These are phyloP conservation scores for Fusarium sp. DNA, from an alignment of 2,329 filamentous ascomycete genomes.

Conservation along the genomic window DNA sequence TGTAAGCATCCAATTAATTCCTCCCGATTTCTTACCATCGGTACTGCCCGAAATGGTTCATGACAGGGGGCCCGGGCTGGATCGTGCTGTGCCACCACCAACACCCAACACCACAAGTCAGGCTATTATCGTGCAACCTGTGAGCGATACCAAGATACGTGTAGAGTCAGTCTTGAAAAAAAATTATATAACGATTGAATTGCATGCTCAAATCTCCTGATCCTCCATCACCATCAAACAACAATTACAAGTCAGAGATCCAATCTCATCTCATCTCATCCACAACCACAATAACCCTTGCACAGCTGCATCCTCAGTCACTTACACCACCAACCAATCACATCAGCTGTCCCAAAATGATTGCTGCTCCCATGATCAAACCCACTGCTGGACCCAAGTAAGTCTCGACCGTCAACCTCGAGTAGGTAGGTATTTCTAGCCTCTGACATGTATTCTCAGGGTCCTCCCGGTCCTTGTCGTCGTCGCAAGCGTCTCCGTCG, in stretches of 20 bases:
- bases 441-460: constrained; percentile 23
- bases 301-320: constrained; percentile 8
- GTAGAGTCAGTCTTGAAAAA: neutral
- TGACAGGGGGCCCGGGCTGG: constrained; percentile 24
- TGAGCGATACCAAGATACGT: constrained; percentile 15
- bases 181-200: constrained; percentile 29
- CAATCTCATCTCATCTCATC: constrained; percentile 24
- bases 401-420: neutral
- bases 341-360: constrained; percentile 30
- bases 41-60: constrained; percentile 28
- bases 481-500: constrained; percentile 36
- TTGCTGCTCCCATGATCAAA: constrained; percentile 35
- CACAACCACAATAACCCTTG: constrained; percentile 12
- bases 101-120: constrained; percentile 36
- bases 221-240: constrained; percentile 25
- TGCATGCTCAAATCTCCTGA: neutral
- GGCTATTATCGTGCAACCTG: constrained; percentile 36
- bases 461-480: constrained; percentile 37
- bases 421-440: neutral
- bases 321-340: constrained; percentile 30
- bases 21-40: neutral
- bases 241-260: constrained; percentile 16
- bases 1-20: neutral
- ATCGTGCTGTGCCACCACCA: constrained; percentile 37
- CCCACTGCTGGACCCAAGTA: constrained; percentile 32